phyloP scores from a whole-genome alignment of 352 stramenopile genomes.

The Phytophthora pistaciae region DNA sequence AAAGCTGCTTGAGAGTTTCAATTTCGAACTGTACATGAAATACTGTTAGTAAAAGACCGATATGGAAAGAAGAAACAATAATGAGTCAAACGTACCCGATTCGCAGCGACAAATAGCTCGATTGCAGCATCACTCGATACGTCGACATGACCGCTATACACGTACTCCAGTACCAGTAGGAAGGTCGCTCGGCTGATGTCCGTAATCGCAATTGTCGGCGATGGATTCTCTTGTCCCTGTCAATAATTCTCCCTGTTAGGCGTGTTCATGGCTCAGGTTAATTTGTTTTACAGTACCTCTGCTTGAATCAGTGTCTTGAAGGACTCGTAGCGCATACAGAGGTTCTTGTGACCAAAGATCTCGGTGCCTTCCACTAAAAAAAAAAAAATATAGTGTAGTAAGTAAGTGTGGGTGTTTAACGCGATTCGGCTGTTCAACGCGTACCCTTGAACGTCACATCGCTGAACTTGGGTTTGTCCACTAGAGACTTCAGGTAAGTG shows the following conservation, averaged over 20 bases:
- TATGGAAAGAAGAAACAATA: background rate
- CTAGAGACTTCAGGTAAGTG: background rate
- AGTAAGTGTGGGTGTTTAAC: background rate
- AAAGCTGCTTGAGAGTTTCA: background rate
- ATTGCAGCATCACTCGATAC: background rate
- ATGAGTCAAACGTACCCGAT: background rate
- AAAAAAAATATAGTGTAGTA: background rate
- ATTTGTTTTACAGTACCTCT: background rate
- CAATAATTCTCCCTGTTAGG: background rate
- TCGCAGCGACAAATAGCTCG: background rate
- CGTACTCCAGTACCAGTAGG: background rate
- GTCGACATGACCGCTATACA: background rate
- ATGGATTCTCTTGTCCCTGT: background rate
- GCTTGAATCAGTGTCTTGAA: background rate
- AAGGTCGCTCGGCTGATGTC: background rate
- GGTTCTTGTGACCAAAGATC: background rate
- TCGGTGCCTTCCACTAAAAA: background rate
- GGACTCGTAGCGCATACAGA: background rate
- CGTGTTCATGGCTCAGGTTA: background rate
- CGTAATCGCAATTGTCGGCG: background rate
- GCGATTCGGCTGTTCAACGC: background rate
- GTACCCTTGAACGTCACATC: background rate
- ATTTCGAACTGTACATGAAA: background rate
- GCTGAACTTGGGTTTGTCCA: background rate
- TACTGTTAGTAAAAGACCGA: background rate